phyloP scores from a whole-genome alignment of 2,329 filamentous ascomycete species.

The Colletotrichum gigasporum region DNA sequence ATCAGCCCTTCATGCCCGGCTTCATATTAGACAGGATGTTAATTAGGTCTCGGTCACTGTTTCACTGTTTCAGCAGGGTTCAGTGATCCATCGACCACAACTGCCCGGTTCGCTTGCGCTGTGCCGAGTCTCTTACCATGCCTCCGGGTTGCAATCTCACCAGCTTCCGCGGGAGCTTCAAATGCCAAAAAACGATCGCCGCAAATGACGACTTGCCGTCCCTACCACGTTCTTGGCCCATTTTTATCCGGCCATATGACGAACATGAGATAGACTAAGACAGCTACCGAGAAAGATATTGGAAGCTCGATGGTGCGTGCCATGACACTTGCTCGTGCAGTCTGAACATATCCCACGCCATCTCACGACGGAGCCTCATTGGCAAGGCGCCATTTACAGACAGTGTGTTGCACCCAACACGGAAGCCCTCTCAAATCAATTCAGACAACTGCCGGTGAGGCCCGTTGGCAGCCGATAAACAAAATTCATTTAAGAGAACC shows the following conservation, averaged over 20 bases:
- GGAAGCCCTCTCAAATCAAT: too few relatives aligned
- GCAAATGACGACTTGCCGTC: background rate
- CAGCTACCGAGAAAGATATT: too few relatives aligned
- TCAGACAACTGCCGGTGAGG: too few relatives aligned
- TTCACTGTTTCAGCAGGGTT: background rate
- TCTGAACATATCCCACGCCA: too few relatives aligned
- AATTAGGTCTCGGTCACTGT: background rate
- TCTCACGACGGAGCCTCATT: too few relatives aligned
- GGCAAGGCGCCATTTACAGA: too few relatives aligned
- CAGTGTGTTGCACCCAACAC: too few relatives aligned
- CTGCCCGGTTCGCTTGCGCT: constrained; percentile 1
- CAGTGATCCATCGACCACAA: background rate
- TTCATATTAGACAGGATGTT: background rate
- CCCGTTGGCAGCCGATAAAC: too few relatives aligned
- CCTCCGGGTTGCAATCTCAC: background rate
- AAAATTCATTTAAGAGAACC: too few relatives aligned
- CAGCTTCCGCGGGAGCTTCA: too few relatives aligned
- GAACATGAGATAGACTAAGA: background rate
- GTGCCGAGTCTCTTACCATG: background rate
- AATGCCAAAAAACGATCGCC: background rate
- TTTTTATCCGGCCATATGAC: background rate
- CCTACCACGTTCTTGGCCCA: background rate
- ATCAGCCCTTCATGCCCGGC: background rate
- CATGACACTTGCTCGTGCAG: too few relatives aligned
- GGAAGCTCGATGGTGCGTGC: too few relatives aligned